Conservation (phyloP, 1,284 basidiomycete genomes). For the Cutaneotrichosporon cutaneum region DNA sequence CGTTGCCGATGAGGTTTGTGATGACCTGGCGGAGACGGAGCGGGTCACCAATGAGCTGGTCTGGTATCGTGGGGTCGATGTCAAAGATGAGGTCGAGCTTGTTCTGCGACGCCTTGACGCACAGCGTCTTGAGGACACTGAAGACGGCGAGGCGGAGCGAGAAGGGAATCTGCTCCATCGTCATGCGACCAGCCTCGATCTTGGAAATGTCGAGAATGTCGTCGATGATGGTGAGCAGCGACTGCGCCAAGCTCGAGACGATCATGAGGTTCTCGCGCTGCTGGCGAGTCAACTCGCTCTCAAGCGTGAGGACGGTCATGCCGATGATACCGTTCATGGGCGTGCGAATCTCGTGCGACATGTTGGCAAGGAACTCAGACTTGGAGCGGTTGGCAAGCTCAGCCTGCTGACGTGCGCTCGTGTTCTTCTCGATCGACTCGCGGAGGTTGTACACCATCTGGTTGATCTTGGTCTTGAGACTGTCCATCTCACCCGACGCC, state of each 20-base stretch:
- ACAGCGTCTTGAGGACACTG: constrained; percentile 95
- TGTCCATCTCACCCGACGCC: constrained; percentile 98
- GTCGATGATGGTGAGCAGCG: constrained; percentile 93
- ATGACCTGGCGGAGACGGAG: constrained; percentile 77
- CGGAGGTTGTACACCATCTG: constrained; percentile 99
- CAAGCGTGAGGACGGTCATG: constrained; percentile 74
- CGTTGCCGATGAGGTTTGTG: constrained; percentile 86
- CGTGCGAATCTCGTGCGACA: constrained; percentile 96
- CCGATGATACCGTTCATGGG: constrained; percentile 99
- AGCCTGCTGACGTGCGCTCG: constrained; percentile 93
- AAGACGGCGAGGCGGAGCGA: constrained; percentile 97
- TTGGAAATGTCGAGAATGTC: constrained; percentile 98
- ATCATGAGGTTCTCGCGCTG: constrained; percentile 92
- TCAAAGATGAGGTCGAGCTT: constrained; percentile 96
- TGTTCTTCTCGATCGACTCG: constrained; percentile 98
- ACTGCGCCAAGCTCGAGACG: constrained; percentile 91
- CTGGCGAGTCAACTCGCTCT: constrained; percentile 86
- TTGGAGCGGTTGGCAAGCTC: constrained; percentile 95
- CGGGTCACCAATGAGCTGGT: constrained; percentile 95
- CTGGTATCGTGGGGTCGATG: constrained; percentile 92
- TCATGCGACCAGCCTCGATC: constrained; percentile 98
- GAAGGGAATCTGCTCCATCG: constrained; percentile 97
- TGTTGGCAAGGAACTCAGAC: constrained; percentile 96
- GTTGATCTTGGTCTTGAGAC: constrained; percentile 84
- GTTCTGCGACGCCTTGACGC: constrained; percentile 96